phyloP scores from a whole-genome alignment of 441 rosid genomes.

The Populus trichocarpa region DNA sequence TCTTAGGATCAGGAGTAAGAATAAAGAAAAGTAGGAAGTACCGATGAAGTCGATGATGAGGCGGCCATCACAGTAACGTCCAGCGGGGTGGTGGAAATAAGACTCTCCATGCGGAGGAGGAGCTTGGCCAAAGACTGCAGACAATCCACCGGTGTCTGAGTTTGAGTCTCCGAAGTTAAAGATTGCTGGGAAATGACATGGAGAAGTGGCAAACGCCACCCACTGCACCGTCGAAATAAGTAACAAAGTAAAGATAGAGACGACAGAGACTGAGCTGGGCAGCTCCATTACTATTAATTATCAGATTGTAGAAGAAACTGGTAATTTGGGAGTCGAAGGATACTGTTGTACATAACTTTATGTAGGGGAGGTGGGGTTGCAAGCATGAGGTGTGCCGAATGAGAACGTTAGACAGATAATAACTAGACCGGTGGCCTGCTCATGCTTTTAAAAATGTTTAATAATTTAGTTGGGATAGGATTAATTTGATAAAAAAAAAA shows the following conservation, averaged over 20 bases:
- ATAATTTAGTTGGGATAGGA: no score
- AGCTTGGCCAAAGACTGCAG: constrained; percentile 37
- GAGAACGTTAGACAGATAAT: no score
- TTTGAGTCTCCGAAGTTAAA: constrained; percentile 49
- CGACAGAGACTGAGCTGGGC: constrained; percentile 4
- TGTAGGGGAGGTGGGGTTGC: not conserved
- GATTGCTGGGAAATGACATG: constrained; percentile 35
- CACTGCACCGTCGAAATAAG: not conserved
- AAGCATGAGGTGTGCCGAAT: no score
- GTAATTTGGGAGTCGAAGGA: not conserved
- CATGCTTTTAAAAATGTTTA: no score
- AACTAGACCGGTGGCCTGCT: no score
- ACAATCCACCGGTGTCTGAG: constrained; percentile 43
- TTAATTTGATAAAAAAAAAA: no score
- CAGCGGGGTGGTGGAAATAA: constrained; percentile 37
- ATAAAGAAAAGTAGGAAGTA: not conserved
- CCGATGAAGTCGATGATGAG: constrained; percentile 43
- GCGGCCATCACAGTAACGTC: constrained; percentile 44
- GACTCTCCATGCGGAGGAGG: constrained; percentile 36
- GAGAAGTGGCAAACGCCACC: constrained; percentile 4
- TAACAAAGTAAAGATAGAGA: constrained; percentile 15
- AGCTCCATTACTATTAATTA: constrained; percentile 21
- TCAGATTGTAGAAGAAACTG: not conserved
- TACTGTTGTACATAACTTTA: not conserved
- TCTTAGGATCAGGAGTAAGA: not conserved